Conservation (phyloP, 192 early-diverging fungal genomes). For the Piromyces sp. region DNA sequence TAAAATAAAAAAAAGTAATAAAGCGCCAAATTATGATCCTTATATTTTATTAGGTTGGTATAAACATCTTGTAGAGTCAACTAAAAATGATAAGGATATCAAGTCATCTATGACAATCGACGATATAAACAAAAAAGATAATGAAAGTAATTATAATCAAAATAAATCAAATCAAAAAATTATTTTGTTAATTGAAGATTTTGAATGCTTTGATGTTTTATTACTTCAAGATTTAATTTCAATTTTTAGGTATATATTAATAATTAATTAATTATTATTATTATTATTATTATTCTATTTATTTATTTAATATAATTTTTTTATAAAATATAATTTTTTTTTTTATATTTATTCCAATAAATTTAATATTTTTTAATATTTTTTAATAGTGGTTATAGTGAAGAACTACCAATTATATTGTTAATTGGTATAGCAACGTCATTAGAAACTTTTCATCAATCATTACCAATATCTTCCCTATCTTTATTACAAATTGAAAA, state of each 20-base stretch:
- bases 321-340: too few species aligned
- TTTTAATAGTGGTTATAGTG: slow-evolving; percentile 41
- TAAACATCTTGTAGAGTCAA: slow-evolving; percentile 6
- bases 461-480: slow-evolving; percentile 52
- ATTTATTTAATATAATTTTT: too few species aligned
- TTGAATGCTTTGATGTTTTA: slow-evolving; percentile 59
- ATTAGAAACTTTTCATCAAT: slow-evolving; percentile 61
- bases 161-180: slow-evolving; percentile 13
- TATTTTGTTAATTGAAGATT: slow-evolving; percentile 68
- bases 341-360: too few species aligned
- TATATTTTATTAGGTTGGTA: slow-evolving; percentile 51
- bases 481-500: slow-evolving; percentile 54
- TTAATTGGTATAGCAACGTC: slow-evolving; percentile 78
- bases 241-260: slow-evolving; percentile 31
- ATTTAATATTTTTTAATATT: too few species aligned
- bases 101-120: background rate
- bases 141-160: background rate
- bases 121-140: background rate
- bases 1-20: slow-evolving; percentile 1
- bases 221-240: slow-evolving; percentile 59
- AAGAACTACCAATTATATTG: slow-evolving; percentile 55
- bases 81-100: background rate
- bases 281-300: too few species aligned
- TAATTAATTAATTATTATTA: background rate
- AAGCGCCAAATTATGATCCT: slow-evolving; percentile 42